Evolutionary conservation across 257 asterid genomes (phyloP).

Genomic region (Solanum acaule): DNA sequence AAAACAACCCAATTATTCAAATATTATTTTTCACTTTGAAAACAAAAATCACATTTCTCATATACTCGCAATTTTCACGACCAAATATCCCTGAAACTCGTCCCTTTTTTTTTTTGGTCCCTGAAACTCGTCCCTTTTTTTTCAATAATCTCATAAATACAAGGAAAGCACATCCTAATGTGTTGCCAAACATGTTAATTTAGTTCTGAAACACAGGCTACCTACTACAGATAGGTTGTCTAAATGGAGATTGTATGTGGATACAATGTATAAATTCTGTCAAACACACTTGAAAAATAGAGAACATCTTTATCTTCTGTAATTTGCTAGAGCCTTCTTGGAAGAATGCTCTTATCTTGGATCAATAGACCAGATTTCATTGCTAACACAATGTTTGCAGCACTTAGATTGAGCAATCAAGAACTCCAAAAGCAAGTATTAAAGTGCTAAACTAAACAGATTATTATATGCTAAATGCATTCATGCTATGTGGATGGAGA

Average conservation of each 20-base stretch:
- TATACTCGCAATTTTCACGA: neutral
- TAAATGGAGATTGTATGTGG: neutral
- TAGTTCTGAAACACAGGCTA: neutral
- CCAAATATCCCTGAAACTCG: neutral
- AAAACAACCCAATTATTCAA: neutral
- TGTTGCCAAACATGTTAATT: neutral
- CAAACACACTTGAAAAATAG: neutral
- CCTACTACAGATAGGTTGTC: neutral
- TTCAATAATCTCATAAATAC: neutral
- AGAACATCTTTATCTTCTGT: neutral
- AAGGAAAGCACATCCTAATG: neutral
- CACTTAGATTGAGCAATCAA: neutral
- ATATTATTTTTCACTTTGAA: neutral
- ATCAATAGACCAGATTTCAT: neutral
- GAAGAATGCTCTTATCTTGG: neutral
- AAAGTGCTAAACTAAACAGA: neutral
- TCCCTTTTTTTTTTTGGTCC: neutral
- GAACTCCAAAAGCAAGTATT: neutral
- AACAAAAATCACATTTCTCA: neutral
- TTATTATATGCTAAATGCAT: neutral
- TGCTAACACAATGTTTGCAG: neutral
- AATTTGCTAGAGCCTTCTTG: neutral
- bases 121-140: neutral
- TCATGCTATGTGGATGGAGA: neutral
- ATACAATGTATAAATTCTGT: neutral